Evolutionary conservation across 2,329 filamentous ascomycete genomes (phyloP).

Genomic region (Sarocladium oryzae): DNA sequence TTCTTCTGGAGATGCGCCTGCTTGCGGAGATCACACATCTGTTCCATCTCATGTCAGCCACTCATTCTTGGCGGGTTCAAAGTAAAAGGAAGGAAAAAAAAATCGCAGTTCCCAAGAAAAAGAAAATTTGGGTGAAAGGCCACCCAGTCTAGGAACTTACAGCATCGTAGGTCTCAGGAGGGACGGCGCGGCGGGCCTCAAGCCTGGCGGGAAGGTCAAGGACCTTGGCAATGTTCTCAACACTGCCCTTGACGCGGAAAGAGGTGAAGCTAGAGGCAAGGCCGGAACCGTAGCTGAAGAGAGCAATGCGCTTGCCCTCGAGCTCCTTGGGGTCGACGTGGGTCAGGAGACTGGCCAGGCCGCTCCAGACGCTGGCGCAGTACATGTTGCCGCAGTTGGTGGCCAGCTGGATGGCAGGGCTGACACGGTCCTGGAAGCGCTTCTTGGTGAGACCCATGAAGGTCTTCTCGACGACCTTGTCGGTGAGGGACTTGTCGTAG

Average conservation of each 20-base stretch:
- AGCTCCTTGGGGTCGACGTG: slow-evolving; percentile 57
- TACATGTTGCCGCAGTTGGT: slow-evolving; percentile 70
- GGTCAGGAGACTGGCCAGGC: slow-evolving; percentile 63
- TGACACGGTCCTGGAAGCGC: slow-evolving; percentile 71
- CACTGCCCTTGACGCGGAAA: slow-evolving; percentile 66
- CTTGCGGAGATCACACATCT: slow-evolving; percentile 77
- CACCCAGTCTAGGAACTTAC: slow-evolving; percentile 46
- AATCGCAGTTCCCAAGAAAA: too few species aligned
- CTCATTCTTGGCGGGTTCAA: too few species aligned
- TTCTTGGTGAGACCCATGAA: slow-evolving; percentile 83
- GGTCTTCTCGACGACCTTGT: slow-evolving; percentile 80
- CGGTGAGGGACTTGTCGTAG: slow-evolving; percentile 70
- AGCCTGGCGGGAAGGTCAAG: slow-evolving; percentile 66
- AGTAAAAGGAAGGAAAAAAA: too few species aligned
- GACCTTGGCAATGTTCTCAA: slow-evolving; percentile 59
- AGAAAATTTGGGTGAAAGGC: too few species aligned
- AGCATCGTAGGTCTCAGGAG: slow-evolving; percentile 67
- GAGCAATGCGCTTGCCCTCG: slow-evolving; percentile 64
- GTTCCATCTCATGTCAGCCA: background rate
- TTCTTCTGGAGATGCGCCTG: slow-evolving; percentile 77
- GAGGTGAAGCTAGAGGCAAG: slow-evolving; percentile 67
- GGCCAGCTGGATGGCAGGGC: slow-evolving; percentile 66
- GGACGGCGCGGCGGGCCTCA: slow-evolving; percentile 56
- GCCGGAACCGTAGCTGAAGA: slow-evolving; percentile 77
- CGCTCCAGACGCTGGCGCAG: slow-evolving; percentile 68